Evolutionary conservation across 768 basidiomycete genomes (phyloP).

Genomic region (Myochromella boudieri): DNA sequence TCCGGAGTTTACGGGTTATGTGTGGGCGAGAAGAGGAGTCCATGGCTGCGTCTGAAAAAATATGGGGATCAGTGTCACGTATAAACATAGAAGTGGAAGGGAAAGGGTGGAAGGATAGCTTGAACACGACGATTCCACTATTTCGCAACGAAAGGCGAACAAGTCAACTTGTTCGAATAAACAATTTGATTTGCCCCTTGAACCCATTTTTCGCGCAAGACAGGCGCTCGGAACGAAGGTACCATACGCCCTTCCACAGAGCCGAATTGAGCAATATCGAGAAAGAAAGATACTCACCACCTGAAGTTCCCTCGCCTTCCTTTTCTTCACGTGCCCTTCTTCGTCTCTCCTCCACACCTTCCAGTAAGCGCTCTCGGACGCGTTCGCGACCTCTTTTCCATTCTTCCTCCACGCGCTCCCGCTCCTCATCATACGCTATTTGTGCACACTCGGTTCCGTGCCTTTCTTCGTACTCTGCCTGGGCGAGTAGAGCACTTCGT

Average conservation of each 20-base stretch:
- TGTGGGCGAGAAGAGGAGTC: slow-evolving; percentile 79
- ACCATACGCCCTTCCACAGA: no score
- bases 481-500: slow-evolving; percentile 71
- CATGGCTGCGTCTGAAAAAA: slow-evolving; percentile 60
- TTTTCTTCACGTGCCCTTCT: slow-evolving; percentile 83
- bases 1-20: slow-evolving; percentile 81
- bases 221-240: no score
- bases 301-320: slow-evolving; percentile 80
- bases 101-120: neutral
- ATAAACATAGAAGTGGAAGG: slow-evolving; percentile 1
- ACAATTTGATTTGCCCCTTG: no score
- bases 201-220: no score
- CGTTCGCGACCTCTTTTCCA: slow-evolving; percentile 74
- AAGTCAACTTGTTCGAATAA: no score
- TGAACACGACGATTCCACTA: no score
- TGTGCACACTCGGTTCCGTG: slow-evolving; percentile 66
- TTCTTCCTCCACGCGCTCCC: slow-evolving; percentile 78
- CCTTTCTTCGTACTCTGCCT: slow-evolving; percentile 66
- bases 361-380: slow-evolving; percentile 74
- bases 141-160: no score
- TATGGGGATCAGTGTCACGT: slow-evolving; percentile 5
- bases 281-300: slow-evolving; percentile 42
- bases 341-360: slow-evolving; percentile 83
- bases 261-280: neutral
- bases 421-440: slow-evolving; percentile 75